A percentile compares a stretch with the other conserved stretches of the same genome.
phyloP scores from a whole-genome alignment of 108 stramenopile species.

The Conticribra weissflogii region DNA sequence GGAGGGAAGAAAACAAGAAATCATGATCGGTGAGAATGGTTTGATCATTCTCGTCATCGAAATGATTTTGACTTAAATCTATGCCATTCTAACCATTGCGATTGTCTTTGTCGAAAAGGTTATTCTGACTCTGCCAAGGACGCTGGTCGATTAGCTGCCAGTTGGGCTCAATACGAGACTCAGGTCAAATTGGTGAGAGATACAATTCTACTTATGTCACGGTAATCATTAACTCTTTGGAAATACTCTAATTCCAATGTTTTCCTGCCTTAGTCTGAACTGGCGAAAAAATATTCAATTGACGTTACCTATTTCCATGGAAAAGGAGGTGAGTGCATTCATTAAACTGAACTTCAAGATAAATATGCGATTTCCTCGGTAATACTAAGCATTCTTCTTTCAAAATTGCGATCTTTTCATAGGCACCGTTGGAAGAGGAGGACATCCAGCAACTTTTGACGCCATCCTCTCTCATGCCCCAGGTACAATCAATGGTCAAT shows the following conservation, averaged over 20 bases:
- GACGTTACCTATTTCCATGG: conserved; percentile 91
- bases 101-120: conserved; percentile 29
- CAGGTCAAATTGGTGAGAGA: conserved; percentile 74
- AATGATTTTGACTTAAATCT: too few relatives aligned
- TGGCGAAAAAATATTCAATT: conserved; percentile 70
- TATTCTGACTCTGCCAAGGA: conserved; percentile 98
- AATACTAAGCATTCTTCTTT: too few relatives aligned
- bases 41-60: too few relatives aligned
- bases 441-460: conserved; percentile 80
- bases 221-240: too few relatives aligned
- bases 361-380: too few relatives aligned
- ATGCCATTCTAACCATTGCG: too few relatives aligned
- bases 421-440: conserved; percentile 87
- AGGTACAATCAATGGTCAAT: conserved; percentile 94
- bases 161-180: conserved; percentile 95
- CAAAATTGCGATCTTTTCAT: too few relatives aligned
- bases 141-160: conserved; percentile 95
- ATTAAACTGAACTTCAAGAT: neutral
- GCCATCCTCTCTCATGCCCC: conserved; percentile 91
- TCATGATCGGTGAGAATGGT: conserved; percentile 94
- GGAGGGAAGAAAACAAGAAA: conserved; percentile 86
- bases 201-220: neutral
- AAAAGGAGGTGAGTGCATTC: conserved; percentile 43
- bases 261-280: conserved; percentile 41
- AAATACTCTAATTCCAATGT: too few relatives aligned